A percentile compares a stretch with the other conserved stretches of the same genome.
These are phyloP conservation scores for Penicillium mononematosum DNA, from an alignment of 495 filamentous ascomycete species.

Conservation along the genomic window DNA sequence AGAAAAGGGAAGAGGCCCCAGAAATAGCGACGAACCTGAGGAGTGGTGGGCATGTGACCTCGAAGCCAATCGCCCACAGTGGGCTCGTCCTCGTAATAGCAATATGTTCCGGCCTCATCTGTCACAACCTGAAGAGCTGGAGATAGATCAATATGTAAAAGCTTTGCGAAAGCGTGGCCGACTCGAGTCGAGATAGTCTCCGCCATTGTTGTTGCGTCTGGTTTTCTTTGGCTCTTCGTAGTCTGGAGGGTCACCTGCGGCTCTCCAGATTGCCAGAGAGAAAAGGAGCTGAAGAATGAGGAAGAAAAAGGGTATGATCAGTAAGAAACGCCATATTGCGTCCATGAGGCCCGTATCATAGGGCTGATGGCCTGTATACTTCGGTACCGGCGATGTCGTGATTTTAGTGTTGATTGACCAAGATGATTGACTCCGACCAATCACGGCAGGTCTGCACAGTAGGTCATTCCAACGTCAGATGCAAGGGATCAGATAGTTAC, in stretches of 20 bases:
- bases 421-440: not conserved
- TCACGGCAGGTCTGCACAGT: not conserved
- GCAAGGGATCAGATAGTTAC: not conserved
- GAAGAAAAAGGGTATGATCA: slow-evolving; percentile 2
- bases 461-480: slow-evolving; percentile 8
- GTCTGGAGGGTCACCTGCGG: not conserved
- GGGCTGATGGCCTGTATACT: not conserved
- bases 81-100: slow-evolving; percentile 64
- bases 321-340: not conserved
- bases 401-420: slow-evolving; percentile 5
- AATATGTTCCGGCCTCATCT: not conserved
- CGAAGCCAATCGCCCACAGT: slow-evolving; percentile 66
- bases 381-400: slow-evolving; percentile 10
- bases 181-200: slow-evolving; percentile 11
- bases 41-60: slow-evolving; percentile 54
- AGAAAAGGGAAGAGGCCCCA: slow-evolving; percentile 76
- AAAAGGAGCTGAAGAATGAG: slow-evolving; percentile 5
- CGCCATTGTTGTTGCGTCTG: slow-evolving; percentile 6
- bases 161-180: slow-evolving; percentile 10
- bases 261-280: slow-evolving; percentile 4
- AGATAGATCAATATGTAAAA: slow-evolving; percentile 4
- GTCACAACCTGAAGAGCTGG: not conserved
- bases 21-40: slow-evolving; percentile 56
- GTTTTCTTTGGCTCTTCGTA: slow-evolving; percentile 1
- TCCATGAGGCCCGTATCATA: slow-evolving; percentile 5